Base-by-base conservation (phyloP, 2,329 filamentous ascomycete genomes). In the Neocucurbitaria cava region DNA sequence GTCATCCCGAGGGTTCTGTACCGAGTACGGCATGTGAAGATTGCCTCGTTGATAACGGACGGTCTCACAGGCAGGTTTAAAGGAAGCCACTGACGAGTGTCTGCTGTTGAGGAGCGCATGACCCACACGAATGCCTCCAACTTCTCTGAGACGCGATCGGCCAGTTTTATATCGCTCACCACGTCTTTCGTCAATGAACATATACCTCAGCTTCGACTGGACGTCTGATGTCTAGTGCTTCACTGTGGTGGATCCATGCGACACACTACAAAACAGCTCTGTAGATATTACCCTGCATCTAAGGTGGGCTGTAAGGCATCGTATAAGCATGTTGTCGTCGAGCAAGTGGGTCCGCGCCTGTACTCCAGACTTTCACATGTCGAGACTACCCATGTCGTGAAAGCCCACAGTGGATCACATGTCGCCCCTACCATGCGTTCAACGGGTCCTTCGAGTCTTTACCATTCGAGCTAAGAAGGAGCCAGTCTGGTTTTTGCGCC, bases 301-400 rank as follows among this genome's bases (percentile, higher is more conserved):
- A 10, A 35, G 13, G 15, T 17, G 17, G 15, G 31, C 31, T n/a
- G n/a, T 13, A 8, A 35, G 31, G 17, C 31, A 35, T 17, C 9
- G 5, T 15, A 11, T 23, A 23, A 40, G 21, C 4, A 13, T 23
- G 21, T 49, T 18, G 54, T 58, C 49, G 54, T 49, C 33, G n/a
- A 28, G 26, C 15, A 46, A 49, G 53, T 56, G 57, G 57, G 50
- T 50, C 21, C 11, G 44, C 21, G 26, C 15, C 15, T 18, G 40
- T 57, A 54, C 61, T 62, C 61, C 61, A 64, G 56, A 59, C 61
- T 64, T 64, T 65, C 62, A 65, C 61, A 62, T 65, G 62, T 36
- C 56, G 62, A 61, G 45, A 51, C 49, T 36, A 48, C 35, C 36
- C 39, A 30, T 43, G 41, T 11, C 24, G 47, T 42, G 18, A 23